Conservation (phyloP, 2,329 filamentous ascomycete genomes). For the Exophiala sp. region DNA sequence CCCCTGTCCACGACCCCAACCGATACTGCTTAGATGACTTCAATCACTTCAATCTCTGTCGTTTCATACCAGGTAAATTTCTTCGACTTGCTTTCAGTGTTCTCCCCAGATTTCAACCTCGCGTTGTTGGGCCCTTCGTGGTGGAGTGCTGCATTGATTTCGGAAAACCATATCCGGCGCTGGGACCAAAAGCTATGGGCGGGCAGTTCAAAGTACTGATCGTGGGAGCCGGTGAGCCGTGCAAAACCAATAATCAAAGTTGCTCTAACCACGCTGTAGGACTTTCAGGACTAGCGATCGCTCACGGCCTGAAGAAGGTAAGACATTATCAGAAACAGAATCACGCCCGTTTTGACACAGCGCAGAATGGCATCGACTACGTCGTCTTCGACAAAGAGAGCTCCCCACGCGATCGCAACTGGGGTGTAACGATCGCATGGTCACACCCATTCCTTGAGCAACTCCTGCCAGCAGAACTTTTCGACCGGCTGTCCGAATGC, state of each 20-base stretch:
- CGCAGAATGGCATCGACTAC: conserved; percentile 23
- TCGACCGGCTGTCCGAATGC: conserved; percentile 31
- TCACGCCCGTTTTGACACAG: not conserved
- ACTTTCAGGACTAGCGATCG: conserved; percentile 21
- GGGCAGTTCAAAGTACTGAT: conserved; percentile 9
- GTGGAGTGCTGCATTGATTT: too few species aligned
- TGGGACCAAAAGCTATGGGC: too few species aligned
- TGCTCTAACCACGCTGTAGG: conserved; percentile 5
- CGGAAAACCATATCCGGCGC: too few species aligned
- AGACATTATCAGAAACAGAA: not conserved
- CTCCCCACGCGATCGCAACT: conserved; percentile 22
- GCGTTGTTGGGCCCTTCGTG: too few species aligned
- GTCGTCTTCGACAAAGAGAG: conserved; percentile 22
- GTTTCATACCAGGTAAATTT: too few species aligned
- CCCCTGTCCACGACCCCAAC: too few species aligned
- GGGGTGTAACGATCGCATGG: conserved; percentile 33
- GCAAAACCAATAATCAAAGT: not conserved
- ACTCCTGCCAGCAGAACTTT: conserved; percentile 35
- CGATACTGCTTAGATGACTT: too few species aligned
- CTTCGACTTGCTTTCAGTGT: too few species aligned
- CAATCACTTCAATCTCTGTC: too few species aligned
- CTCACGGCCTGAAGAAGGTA: conserved; percentile 21
- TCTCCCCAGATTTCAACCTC: too few species aligned
- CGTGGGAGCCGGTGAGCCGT: conserved; percentile 12
- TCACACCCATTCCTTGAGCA: conserved; percentile 36